A percentile compares a stretch with the other conserved stretches of the same genome.
Evolutionary conservation across 495 filamentous ascomycete species (phyloP).

Genomic region (Penicillium daleae): DNA sequence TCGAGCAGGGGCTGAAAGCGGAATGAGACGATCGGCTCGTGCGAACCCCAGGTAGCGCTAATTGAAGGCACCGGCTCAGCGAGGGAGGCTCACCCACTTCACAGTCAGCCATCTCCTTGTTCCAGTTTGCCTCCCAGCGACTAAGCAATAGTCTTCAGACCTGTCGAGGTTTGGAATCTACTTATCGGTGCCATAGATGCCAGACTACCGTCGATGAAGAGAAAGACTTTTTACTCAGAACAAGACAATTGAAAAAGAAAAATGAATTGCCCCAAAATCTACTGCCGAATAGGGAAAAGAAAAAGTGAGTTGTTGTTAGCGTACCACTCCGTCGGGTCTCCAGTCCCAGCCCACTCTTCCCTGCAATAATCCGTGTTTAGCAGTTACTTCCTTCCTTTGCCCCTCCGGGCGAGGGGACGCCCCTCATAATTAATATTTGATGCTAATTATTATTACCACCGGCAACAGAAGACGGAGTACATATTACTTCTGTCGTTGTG

Average conservation of each 20-base stretch:
- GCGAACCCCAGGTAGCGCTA: background rate
- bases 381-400: background rate
- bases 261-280: background rate
- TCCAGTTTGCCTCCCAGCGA: background rate
- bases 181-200: slow-evolving; percentile 5
- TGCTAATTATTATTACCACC: no score
- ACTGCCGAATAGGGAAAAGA: background rate
- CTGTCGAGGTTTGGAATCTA: background rate
- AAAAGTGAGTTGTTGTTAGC: slow-evolving; percentile 12
- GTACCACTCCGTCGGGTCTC: slow-evolving; percentile 20
- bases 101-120: background rate
- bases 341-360: background rate
- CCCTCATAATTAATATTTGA: background rate
- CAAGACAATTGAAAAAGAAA: background rate
- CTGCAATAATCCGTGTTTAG: background rate
- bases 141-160: background rate
- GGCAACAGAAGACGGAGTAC: no score
- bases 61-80: background rate
- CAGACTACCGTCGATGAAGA: background rate
- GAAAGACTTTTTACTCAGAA: background rate
- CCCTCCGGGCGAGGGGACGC: background rate
- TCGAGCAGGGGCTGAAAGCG: background rate
- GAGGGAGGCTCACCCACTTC: background rate
- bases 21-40: slow-evolving; percentile 13
- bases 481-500: no score